phyloP scores from a whole-genome alignment of 2,329 filamentous ascomycete genomes.

The Exophiala viscosa region DNA sequence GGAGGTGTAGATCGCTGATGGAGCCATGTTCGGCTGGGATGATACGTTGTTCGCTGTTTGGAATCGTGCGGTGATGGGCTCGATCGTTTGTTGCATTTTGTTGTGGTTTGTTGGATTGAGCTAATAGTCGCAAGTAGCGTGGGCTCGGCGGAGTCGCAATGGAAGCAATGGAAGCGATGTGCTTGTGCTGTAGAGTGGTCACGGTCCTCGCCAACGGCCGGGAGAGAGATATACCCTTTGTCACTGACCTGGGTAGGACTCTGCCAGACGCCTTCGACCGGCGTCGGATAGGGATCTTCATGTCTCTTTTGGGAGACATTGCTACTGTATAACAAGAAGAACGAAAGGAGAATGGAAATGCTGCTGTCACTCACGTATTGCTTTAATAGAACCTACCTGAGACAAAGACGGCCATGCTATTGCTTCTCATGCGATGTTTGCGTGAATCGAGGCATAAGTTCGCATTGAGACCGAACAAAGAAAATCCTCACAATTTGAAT shows the following conservation, averaged over 20 bases:
- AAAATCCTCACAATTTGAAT: neutral
- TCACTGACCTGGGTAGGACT: neutral
- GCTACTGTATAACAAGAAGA: neutral
- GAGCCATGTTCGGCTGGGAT: neutral
- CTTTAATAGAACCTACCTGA: neutral
- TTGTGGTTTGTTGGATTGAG: neutral
- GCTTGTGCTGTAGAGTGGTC: neutral
- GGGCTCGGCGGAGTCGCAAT: neutral
- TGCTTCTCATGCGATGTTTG: neutral
- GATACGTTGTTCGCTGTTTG: neutral
- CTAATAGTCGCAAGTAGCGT: neutral
- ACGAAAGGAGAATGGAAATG: neutral
- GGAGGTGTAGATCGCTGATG: neutral
- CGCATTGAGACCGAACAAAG: neutral
- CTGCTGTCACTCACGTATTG: neutral
- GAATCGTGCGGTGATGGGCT: neutral
- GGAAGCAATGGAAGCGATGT: neutral
- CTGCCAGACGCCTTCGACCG: neutral
- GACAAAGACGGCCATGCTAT: neutral
- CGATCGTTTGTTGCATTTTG: neutral
- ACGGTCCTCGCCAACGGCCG: neutral
- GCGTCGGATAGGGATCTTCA: neutral
- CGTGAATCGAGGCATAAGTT: neutral
- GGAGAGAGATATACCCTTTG: neutral
- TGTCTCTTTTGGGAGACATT: neutral